A percentile compares a stretch with the other conserved stretches of the same genome.
phyloP scores from a whole-genome alignment of 2,329 filamentous ascomycete species.

The Fusarium tanahbumbuense region DNA sequence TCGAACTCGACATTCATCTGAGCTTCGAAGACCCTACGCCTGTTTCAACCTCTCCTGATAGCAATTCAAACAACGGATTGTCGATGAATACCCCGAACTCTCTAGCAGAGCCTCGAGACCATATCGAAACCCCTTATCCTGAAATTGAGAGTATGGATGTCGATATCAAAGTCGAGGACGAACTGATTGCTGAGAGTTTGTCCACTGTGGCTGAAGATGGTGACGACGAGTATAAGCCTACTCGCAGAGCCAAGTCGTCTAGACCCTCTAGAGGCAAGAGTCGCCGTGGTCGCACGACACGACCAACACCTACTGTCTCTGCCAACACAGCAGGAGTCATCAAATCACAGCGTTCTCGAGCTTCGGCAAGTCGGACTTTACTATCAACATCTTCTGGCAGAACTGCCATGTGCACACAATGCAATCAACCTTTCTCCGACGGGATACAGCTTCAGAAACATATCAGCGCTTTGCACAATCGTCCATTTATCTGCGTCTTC shows the following conservation, averaged over 20 bases:
- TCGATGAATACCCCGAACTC: neutral
- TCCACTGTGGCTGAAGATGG: neutral
- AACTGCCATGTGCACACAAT: conserved; percentile 33
- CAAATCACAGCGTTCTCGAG: conserved; percentile 6
- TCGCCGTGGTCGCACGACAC: conserved; percentile 31
- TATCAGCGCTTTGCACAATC: conserved; percentile 64
- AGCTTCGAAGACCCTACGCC: conserved; percentile 6
- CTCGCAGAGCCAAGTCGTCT: conserved; percentile 3
- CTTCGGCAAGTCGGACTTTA: conserved; percentile 9
- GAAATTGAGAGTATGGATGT: conserved; percentile 18
- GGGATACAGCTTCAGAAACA: conserved; percentile 60
- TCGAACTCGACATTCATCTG: conserved; percentile 9
- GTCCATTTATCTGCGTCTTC: conserved; percentile 82
- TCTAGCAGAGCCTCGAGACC: neutral
- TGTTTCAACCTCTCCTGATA: neutral
- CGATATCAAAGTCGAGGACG: conserved; percentile 4
- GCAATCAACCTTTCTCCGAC: conserved; percentile 56
- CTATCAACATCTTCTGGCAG: conserved; percentile 5
- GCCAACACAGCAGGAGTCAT: conserved; percentile 12
- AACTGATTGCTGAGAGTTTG: neutral
- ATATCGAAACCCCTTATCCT: conserved; percentile 14
- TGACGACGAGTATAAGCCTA: conserved; percentile 15
- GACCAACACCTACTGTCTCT: neutral
- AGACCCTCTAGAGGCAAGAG: conserved; percentile 4
- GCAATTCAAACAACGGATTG: neutral